Evolutionary conservation across 2,329 filamentous ascomycete species (phyloP).

Genomic region (Aschersonia sp.): DNA sequence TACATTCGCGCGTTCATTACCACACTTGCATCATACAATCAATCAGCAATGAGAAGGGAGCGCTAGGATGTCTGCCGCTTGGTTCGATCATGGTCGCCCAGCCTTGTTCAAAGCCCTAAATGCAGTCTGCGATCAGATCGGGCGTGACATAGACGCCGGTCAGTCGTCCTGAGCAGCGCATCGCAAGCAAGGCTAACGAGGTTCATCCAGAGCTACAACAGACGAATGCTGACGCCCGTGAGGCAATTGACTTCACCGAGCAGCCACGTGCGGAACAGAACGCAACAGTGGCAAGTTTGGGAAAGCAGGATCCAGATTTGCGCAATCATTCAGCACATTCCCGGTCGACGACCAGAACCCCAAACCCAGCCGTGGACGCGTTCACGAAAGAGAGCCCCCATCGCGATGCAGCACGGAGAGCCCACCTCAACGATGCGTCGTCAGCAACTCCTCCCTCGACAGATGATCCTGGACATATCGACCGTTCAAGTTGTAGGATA

Average conservation of each 20-base stretch:
- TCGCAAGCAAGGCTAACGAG: neutral
- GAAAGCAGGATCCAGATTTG: slow-evolving; percentile 27
- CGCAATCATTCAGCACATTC: slow-evolving; percentile 16
- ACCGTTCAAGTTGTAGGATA: slow-evolving; percentile 5
- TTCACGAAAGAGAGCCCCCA: no score
- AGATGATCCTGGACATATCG: neutral
- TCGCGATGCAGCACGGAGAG: no score
- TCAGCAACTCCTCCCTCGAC: no score
- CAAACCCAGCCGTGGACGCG: neutral
- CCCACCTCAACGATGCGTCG: no score
- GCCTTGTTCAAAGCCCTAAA: slow-evolving; percentile 24
- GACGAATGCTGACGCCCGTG: neutral
- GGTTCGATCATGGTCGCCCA: slow-evolving; percentile 23
- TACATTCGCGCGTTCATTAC: neutral
- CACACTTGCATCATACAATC: neutral
- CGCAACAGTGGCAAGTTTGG: slow-evolving; percentile 18
- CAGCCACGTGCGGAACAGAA: no score
- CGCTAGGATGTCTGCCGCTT: slow-evolving; percentile 19
- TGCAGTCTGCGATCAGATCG: slow-evolving; percentile 24
- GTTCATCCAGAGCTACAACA: neutral
- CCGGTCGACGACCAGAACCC: neutral
- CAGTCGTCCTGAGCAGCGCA: neutral
- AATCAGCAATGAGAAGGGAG: neutral
- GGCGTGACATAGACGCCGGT: slow-evolving; percentile 22
- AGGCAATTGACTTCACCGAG: neutral